Conservation (phyloP, 192 early-diverging fungal genomes). For the Linnemannia elongata region DNA sequence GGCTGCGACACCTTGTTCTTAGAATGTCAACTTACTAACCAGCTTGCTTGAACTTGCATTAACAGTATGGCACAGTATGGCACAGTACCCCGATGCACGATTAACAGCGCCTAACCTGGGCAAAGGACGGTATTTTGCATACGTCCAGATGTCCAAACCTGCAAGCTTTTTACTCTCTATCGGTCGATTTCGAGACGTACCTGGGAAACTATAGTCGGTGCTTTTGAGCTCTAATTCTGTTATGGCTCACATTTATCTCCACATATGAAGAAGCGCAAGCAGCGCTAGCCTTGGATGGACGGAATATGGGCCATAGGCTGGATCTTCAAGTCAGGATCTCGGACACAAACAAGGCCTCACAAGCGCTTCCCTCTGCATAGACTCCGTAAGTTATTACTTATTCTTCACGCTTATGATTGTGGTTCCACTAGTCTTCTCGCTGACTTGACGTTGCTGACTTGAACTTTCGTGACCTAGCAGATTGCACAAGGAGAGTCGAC, state of each 20-base stretch:
- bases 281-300: conserved; percentile 36
- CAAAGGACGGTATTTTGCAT: conserved; percentile 17
- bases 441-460: background rate
- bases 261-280: conserved; percentile 43
- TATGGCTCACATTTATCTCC: background rate
- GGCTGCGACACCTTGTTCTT: conserved; percentile 16
- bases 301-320: conserved; percentile 36
- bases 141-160: conserved; percentile 23
- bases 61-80: conserved; percentile 44
- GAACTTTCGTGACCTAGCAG: background rate
- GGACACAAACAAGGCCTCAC: conserved; percentile 21
- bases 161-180: conserved; percentile 6
- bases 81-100: conserved; percentile 20
- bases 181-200: background rate
- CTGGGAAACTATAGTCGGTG: background rate
- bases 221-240: background rate
- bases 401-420: background rate
- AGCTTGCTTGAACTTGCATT: background rate
- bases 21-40: background rate
- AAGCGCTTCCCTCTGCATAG: background rate
- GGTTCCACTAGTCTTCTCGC: background rate
- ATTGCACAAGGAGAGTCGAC: conserved; percentile 41
- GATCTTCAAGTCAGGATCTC: conserved; percentile 47
- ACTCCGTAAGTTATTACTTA: conserved; percentile 28
- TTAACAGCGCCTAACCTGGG: background rate